Evolutionary conservation across 2,329 filamentous ascomycete genomes (phyloP), one percentile per base, ranked within the genome.

Genomic region (Pseudocercospora ulei): DNA sequence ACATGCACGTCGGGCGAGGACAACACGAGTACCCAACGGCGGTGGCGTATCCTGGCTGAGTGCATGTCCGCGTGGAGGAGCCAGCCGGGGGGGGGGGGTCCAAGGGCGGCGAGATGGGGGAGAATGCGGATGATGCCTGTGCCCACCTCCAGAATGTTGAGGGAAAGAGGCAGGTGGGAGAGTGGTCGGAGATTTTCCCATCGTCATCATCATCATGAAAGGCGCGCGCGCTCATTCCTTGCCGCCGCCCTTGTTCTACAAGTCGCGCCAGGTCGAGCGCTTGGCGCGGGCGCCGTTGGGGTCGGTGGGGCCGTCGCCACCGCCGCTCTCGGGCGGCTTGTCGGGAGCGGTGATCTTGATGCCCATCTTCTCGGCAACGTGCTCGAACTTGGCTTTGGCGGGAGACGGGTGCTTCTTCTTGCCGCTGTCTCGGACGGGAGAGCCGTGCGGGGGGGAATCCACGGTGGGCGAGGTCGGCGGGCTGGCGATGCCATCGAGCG

Each of bases 331-430:
- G n/a, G n/a, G n/a, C n/a, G 6, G 6, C 24, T 26, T 26, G 8
- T 31, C 46, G 31, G 50, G 48, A n/a, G 45, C 45, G 20, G 49
- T 42, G 12, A 56, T 52, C 39, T 55, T 58, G 50, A 59, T 60
- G 19, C 62, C 63, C 39, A 66, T 63, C 46, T 63, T 67, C 55
- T 63, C 65, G 18, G 65, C 65, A 20, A 69, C 61, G 26, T 63
- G 59, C 52, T 67, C 65, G 31, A 68, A 63, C 54, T 63, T 65
- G 33, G 58, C 63, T 47, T 67, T 66, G 35, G 66, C 60, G 11
- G 65, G 66, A 5, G 65, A 67, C 18, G 54, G 53, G 11, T 39
- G 38, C 39, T 53, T 57, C 38, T 25, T 41, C 7, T 51, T 47
- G 24, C 44, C 51, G 37, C 49, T 48, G 25, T 43, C 41, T 38